Evolutionary conservation across 1,139 yeast species (phyloP), one percentile per base, ranked within the genome.

Genomic region (Kodamaea sp.): DNA sequence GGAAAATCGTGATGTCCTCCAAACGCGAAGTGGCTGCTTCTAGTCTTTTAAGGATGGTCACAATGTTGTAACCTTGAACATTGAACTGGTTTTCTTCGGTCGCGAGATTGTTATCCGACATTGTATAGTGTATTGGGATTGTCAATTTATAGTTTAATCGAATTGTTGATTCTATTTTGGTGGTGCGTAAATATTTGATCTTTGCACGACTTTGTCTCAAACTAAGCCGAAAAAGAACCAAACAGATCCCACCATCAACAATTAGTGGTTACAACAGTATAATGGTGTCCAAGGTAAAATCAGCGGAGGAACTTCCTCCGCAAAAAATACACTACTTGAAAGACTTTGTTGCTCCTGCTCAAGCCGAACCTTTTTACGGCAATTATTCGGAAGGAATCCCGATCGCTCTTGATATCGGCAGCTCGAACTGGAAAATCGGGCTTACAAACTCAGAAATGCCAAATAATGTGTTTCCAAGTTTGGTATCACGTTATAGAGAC

Each of bases 21-120:
- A 89, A 78, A 38, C 97, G 78, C 9, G 96, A 84, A 9, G 97
- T 88, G 30, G 97, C 97, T 11, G 95, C 92, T 62, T 89, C 97
- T 53, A 89, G 75, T 48, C 96, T 67, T 56, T 87, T 87, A 65
- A 87, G 76, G 42, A 87, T 74, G 43, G 94, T 87, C 34, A 84
- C 86, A 45, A 87, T 73, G 58, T 85, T 87, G 67, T 83, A 85
- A 20, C 94, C 92, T 54, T 84, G 92, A 32, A 82, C 78, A 51
- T 78, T 78, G 58, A 78, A 75, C 55, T 72, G 76, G 45, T 62
- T 67, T 52, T 78, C 78, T 53, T 79, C 84, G 29, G 75, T n/a
- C 27, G 38, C 15, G 31, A 29, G 27, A 34, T 41, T 41, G 28
- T 38, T 36, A 5, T 38, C 41, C 6, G 54, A 45, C 54, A 50